phyloP scores from a whole-genome alignment of 1,284 basidiomycete genomes.

The Exobasidium rhododendri region DNA sequence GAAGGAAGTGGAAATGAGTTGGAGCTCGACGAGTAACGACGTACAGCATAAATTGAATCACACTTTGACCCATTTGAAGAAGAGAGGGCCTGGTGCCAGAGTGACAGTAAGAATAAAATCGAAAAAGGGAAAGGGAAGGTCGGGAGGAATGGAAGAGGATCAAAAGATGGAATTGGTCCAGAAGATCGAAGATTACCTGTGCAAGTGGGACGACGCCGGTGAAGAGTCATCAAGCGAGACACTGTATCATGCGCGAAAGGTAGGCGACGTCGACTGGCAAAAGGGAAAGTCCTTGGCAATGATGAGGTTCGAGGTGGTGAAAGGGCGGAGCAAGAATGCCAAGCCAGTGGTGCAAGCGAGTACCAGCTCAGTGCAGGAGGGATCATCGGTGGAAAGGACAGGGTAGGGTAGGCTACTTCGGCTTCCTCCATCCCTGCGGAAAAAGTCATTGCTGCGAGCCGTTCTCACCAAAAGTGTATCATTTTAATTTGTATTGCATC shows the following conservation, averaged over 20 bases:
- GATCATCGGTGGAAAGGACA: too few species aligned
- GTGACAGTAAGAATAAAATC: constrained; percentile 17
- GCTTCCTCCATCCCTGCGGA: too few species aligned
- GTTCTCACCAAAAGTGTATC: too few species aligned
- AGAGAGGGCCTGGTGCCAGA: constrained; percentile 9
- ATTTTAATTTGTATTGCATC: too few species aligned
- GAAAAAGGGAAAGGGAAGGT: constrained; percentile 21
- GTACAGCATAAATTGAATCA: constrained; percentile 37
- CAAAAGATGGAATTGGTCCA: background rate
- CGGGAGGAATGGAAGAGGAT: background rate
- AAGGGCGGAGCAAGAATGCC: background rate
- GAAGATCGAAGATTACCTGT: background rate
- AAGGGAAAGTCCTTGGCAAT: background rate
- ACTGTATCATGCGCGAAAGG: background rate
- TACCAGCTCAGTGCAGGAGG: too few species aligned
- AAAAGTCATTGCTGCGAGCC: too few species aligned
- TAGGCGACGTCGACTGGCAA: constrained; percentile 10
- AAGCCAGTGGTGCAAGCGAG: too few species aligned
- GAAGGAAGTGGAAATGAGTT: constrained; percentile 43
- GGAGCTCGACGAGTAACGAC: constrained; percentile 39
- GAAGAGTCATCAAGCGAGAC: background rate
- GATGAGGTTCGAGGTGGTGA: constrained; percentile 7
- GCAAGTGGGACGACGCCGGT: background rate
- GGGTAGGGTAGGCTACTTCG: too few species aligned
- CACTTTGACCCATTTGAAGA: constrained; percentile 29